A percentile compares a stretch with the other conserved stretches of the same genome.
Conservation (phyloP, 2,329 filamentous ascomycete genomes). For the Fusarium sambucinum region DNA sequence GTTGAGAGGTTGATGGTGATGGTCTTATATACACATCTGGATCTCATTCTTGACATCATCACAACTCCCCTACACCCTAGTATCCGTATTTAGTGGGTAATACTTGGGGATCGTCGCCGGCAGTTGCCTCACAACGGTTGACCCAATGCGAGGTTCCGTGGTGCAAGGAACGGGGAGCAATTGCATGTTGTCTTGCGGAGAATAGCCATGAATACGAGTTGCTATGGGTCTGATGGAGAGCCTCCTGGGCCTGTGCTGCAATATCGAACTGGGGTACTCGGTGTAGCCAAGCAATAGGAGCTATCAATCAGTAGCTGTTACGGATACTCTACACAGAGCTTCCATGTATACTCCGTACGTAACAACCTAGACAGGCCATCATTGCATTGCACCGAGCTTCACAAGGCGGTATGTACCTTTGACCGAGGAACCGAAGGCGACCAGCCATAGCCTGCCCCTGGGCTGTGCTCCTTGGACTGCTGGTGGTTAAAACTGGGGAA, state of each 20-base stretch:
- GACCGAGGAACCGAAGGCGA: not conserved
- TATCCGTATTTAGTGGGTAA: too few species aligned
- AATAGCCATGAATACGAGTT: conserved; percentile 2
- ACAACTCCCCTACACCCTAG: not conserved
- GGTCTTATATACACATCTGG: conserved; percentile 34
- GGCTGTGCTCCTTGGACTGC: not conserved
- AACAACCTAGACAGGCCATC: too few species aligned
- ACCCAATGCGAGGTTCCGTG: not conserved
- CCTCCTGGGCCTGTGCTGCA: not conserved
- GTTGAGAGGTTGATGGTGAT: not conserved
- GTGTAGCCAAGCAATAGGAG: not conserved
- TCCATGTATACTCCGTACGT: not conserved
- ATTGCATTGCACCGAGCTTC: conserved; percentile 1
- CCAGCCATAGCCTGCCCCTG: not conserved
- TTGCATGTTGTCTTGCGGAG: conserved; percentile 4
- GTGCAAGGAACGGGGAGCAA: not conserved
- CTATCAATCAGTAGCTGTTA: not conserved
- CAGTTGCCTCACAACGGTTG: conserved; percentile 5
- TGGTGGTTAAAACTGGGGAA: conserved; percentile 9
- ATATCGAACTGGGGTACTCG: not conserved
- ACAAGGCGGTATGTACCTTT: not conserved
- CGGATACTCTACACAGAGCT: not conserved
- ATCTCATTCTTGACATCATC: conserved; percentile 8
- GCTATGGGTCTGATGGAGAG: not conserved
- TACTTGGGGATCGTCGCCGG: not conserved